Evolutionary conservation across 805 yeast species (phyloP), one percentile per base, ranked within the genome.

Genomic region (Candida railenensis): DNA sequence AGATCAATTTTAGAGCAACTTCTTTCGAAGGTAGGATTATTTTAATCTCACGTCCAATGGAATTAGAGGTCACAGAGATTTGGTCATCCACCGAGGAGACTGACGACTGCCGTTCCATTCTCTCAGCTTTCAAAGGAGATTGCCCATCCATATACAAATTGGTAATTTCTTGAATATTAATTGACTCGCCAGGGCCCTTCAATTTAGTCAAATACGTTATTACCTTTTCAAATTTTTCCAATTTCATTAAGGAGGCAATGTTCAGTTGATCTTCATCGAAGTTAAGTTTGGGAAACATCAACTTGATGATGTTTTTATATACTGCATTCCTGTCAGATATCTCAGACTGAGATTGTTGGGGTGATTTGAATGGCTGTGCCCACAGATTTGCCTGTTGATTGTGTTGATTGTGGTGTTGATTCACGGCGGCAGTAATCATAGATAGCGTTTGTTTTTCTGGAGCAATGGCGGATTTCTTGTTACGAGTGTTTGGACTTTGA

Each of bases 1-100:
- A 80, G 19, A 90, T 82, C 50, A 89, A 72, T 53, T 80, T 80
- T 33, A 87, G 63, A 0, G 96, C 92, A 21, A 78, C 77, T 30
- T 81, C 83, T 57, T 86, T 83, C 1, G 91, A 80, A 0, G 97
- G 97, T 33, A 90, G 66, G 7, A 86, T 80, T 49, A 85, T 76
- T 50, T 76, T 81, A 52, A 86, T 75, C 55, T 83, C 90, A 45
- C 70, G 63, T 4, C 58, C 62, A 4, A 52, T 33, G 22, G 34
- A 12, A 25, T 37, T 22, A 12, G 45, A 21, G 34, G 37, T 11
- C 21, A 33, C 19, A 9, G 36, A 34, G 19, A 19, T 18, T 48
- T 36, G 7, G 9, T 64, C 69, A 28, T 65, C 69, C n/a, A 44
- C 50, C 1, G 62, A 56, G 12, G 55, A 37, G 1, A 48, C 53